These are phyloP conservation scores for Darksidea phi DNA, from an alignment of 495 filamentous ascomycete species.

Conservation along the genomic window DNA sequence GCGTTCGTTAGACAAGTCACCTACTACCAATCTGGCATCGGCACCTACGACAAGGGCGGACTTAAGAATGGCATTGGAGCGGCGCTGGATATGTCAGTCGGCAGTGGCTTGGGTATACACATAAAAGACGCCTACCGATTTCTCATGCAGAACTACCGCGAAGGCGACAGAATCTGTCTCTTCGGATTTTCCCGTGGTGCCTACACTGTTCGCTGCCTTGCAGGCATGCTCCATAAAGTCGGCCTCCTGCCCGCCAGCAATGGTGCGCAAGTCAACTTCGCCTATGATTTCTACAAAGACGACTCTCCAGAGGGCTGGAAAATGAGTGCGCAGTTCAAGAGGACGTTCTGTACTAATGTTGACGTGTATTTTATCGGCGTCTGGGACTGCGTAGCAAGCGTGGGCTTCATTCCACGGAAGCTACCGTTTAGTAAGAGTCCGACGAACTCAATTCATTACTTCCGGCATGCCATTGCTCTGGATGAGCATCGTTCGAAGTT, in stretches of 20 bases:
- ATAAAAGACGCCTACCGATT: conserved; percentile 47
- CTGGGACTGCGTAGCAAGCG: conserved; percentile 47
- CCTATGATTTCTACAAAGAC: conserved; percentile 47
- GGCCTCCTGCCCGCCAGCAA: conserved; percentile 45
- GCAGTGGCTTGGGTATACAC: conserved; percentile 43
- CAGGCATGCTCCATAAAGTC: conserved; percentile 45
- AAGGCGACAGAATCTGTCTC: conserved; percentile 45
- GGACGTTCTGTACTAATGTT: conserved; percentile 46
- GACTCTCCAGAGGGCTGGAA: conserved; percentile 42
- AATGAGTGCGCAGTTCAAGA: conserved; percentile 44
- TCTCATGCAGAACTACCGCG: conserved; percentile 45
- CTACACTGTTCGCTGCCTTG: conserved; percentile 43
- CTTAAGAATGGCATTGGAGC: conserved; percentile 41
- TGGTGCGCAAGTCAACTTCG: conserved; percentile 42
- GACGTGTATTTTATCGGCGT: conserved; percentile 45
- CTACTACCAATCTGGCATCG: conserved; percentile 48
- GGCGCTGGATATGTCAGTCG: conserved; percentile 45
- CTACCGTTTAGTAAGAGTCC: conserved; percentile 45
- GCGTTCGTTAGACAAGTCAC: conserved; percentile 35
- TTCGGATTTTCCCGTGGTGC: conserved; percentile 47
- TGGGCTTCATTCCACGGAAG: conserved; percentile 44
- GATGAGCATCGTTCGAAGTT: conserved; percentile 47
- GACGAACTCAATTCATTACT: conserved; percentile 41
- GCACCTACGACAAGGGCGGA: conserved; percentile 45
- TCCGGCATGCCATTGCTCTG: conserved; percentile 45